These are phyloP conservation scores for Talaromyces albobiverticillius DNA, from an alignment of 2,329 filamentous ascomycete genomes.

Conservation along the genomic window DNA sequence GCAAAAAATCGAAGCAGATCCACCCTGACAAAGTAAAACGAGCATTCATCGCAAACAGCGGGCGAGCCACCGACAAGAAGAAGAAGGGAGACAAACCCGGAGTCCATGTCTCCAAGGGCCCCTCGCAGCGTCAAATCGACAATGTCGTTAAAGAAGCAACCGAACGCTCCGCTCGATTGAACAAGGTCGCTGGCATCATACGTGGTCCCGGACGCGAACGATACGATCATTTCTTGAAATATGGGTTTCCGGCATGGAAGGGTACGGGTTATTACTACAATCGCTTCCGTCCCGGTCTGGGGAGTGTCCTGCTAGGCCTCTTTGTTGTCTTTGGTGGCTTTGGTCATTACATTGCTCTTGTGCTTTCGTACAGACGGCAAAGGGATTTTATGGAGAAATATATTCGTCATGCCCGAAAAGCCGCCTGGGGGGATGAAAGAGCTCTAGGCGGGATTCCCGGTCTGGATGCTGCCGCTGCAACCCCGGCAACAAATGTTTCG, in stretches of 20 bases:
- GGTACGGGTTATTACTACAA: slow-evolving; percentile 98
- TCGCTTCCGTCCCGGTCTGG: slow-evolving; percentile 85
- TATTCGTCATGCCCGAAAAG: slow-evolving; percentile 81
- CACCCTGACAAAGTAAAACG: slow-evolving; percentile 97
- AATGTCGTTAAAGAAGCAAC: slow-evolving; percentile 76
- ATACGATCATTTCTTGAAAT: slow-evolving; percentile 89
- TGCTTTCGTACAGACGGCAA: slow-evolving; percentile 85
- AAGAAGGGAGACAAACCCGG: slow-evolving; percentile 58
- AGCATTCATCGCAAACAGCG: slow-evolving; percentile 69
- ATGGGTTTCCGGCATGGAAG: slow-evolving; percentile 95
- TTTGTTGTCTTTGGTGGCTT: slow-evolving; percentile 80
- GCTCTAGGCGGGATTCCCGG: slow-evolving; percentile 66
- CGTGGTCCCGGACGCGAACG: slow-evolving; percentile 75
- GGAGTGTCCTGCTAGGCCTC: slow-evolving; percentile 75
- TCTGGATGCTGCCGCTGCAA: slow-evolving; percentile 45
- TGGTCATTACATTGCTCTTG: slow-evolving; percentile 80
- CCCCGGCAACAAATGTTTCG: slow-evolving; percentile 16
- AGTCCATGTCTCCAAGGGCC: slow-evolving; percentile 66
- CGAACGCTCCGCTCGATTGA: slow-evolving; percentile 78
- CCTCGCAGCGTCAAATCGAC: slow-evolving; percentile 71
- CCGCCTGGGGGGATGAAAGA: slow-evolving; percentile 83
- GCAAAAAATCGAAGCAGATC: slow-evolving; percentile 75
- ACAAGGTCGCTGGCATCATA: slow-evolving; percentile 81
- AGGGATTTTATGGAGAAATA: slow-evolving; percentile 88
- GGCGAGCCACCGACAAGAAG: slow-evolving; percentile 50